Evolutionary conservation across 2,329 filamentous ascomycete species (phyloP).

Genomic region (Dothideomycetes sp.): DNA sequence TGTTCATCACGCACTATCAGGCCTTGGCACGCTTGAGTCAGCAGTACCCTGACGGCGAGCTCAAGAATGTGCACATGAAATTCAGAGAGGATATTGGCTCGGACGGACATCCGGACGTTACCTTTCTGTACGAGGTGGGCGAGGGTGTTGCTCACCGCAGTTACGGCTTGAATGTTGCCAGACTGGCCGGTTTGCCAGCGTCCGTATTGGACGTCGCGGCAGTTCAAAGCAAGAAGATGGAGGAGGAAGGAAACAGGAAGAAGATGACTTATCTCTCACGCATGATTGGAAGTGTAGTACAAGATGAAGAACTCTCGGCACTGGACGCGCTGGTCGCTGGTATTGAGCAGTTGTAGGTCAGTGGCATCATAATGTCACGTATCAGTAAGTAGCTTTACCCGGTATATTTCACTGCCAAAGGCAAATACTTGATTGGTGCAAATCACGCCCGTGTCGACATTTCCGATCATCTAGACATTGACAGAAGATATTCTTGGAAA

Average conservation of each 20-base stretch:
- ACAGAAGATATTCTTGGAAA: too few species aligned
- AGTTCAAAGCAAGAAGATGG: slow-evolving; percentile 69
- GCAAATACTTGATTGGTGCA: too few species aligned
- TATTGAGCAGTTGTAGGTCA: slow-evolving; percentile 29
- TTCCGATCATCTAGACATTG: too few species aligned
- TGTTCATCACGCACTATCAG: slow-evolving; percentile 99
- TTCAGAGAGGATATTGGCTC: slow-evolving; percentile 51
- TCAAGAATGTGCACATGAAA: slow-evolving; percentile 89
- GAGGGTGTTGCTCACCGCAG: slow-evolving; percentile 88
- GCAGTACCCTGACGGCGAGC: slow-evolving; percentile 50
- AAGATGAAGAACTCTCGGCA: slow-evolving; percentile 15
- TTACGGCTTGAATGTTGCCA: slow-evolving; percentile 88
- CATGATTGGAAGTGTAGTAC: slow-evolving; percentile 10
- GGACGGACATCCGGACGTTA: slow-evolving; percentile 63
- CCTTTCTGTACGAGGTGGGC: slow-evolving; percentile 86
- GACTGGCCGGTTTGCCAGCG: slow-evolving; percentile 69
- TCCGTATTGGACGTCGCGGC: slow-evolving; percentile 68
- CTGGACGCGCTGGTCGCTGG: slow-evolving; percentile 30
- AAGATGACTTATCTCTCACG: slow-evolving; percentile 38
- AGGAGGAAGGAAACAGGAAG: slow-evolving; percentile 57
- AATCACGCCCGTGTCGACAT: too few species aligned
- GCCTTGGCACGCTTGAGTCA: slow-evolving; percentile 64
- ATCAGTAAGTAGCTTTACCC: too few species aligned
- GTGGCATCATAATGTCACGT: too few species aligned
- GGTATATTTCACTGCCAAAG: too few species aligned